Base-by-base conservation (phyloP, 2,329 filamentous ascomycete genomes). In the Fusarium caatingaense region DNA sequence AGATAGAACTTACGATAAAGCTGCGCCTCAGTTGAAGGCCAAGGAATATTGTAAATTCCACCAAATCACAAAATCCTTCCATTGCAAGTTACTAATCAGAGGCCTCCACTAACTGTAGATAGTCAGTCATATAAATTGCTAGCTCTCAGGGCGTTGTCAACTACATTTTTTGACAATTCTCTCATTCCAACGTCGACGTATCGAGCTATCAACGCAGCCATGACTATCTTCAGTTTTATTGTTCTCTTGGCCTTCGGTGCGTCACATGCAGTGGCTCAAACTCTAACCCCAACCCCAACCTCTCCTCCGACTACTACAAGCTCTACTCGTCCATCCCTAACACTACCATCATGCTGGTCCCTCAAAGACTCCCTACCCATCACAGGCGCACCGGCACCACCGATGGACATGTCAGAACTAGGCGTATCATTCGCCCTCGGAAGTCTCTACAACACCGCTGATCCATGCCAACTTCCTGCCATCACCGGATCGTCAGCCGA, bases 391-490 rank as follows among this genome's bases (percentile, higher is more conserved):
- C 53, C 44, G 3, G 16, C 12, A 4, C 53, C 44, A 5, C 58
- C 58, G 1, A 42, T 42, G 34, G 53, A 48, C 3, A 58, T 60
- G 53, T 58, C 58, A 0, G 58, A 60, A 15, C 34, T 60, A 4
- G 58, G 13, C 2, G 44, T 60, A 5, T 60, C 53, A 1, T 60
- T 60, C 8, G 58, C 53, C 18, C 44, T 60, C 3, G 53, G 58
- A 37, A 60, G 51, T 28, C 53, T 60, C 11, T 58, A 48, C 10
- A 60, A 58, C 7, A 49, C 34, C 0, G 44, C 40, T 4, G 44
- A 60, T 10, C 53, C 53, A n/a, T 60, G 58, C 21, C 5, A 58
- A n/a, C 53, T 60, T 8, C 53, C 58, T 2, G 12, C 20, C 8
- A 9, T 60, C 9, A 60, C 53, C 1, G 58, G 58, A 3, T 28